Evolutionary conservation across 805 yeast species (phyloP).

Genomic region (Ogataea siamensis): DNA sequence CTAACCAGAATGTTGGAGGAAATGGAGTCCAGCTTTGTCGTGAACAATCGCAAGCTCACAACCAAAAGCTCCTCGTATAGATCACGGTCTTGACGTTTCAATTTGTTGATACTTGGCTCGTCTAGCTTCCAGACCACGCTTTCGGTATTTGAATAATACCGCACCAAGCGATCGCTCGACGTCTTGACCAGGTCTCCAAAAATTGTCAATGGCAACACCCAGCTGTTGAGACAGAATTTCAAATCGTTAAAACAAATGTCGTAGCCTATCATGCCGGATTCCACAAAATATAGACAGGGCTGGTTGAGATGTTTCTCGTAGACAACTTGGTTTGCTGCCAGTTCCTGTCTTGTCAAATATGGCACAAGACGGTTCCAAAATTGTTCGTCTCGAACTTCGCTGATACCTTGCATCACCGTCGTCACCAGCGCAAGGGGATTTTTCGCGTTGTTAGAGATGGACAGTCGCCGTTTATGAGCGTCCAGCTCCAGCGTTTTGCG

Average conservation of each 20-base stretch:
- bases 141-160: constrained; percentile 43
- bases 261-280: constrained; percentile 52
- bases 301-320: constrained; percentile 45
- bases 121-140: constrained; percentile 69
- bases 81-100: constrained; percentile 49
- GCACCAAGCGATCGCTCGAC: constrained; percentile 39
- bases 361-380: constrained; percentile 68
- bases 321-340: constrained; percentile 37
- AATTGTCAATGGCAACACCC: constrained; percentile 67
- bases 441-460: constrained; percentile 13
- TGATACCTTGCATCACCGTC: constrained; percentile 62
- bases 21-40: constrained; percentile 70
- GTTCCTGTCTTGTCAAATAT: constrained; percentile 43
- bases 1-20: constrained; percentile 70
- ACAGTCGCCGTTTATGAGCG: constrained; percentile 16
- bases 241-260: constrained; percentile 41
- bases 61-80: constrained; percentile 62
- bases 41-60: constrained; percentile 59
- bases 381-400: constrained; percentile 41
- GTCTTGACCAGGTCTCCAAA: constrained; percentile 59
- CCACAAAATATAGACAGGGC: constrained; percentile 54
- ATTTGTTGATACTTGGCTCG: constrained; percentile 40
- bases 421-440: constrained; percentile 61
- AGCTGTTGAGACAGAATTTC: constrained; percentile 28
- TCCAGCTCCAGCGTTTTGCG: constrained; percentile 37